Percentiles rank a stretch among this genome's conserved stretches.
Evolutionary conservation across 495 filamentous ascomycete genomes (phyloP).

Genomic region (Darksidea phi): DNA sequence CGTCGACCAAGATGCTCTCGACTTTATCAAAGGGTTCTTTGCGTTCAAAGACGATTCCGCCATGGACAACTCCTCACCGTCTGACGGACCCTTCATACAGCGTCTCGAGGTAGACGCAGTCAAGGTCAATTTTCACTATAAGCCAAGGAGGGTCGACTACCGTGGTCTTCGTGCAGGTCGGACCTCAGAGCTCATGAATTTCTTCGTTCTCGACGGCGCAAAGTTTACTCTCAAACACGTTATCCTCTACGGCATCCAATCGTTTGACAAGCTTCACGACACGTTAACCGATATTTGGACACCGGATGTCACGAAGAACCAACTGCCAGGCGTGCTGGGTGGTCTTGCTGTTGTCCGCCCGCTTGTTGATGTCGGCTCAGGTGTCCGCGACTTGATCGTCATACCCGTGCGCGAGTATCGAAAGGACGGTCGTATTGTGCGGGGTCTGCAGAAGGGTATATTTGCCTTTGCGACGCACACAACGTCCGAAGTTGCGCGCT

Average conservation of each 20-base stretch:
- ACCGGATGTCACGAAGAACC: slow-evolving; percentile 85
- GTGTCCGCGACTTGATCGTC: slow-evolving; percentile 79
- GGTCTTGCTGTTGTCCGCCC: slow-evolving; percentile 88
- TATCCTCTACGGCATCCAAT: slow-evolving; percentile 87
- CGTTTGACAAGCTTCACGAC: slow-evolving; percentile 83
- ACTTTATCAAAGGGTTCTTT: slow-evolving; percentile 96
- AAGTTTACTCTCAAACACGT: slow-evolving; percentile 83
- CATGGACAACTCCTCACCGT: slow-evolving; percentile 49
- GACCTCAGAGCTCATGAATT: slow-evolving; percentile 99
- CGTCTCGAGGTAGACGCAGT: slow-evolving; percentile 82
- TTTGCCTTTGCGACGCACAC: slow-evolving; percentile 88
- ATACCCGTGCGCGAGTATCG: slow-evolving; percentile 89
- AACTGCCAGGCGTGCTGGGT: slow-evolving; percentile 83
- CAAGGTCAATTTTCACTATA: slow-evolving; percentile 87
- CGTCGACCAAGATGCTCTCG: slow-evolving; percentile 96
- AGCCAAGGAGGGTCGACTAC: slow-evolving; percentile 96
- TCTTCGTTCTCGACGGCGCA: slow-evolving; percentile 85
- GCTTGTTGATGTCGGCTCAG: slow-evolving; percentile 84
- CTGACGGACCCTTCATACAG: slow-evolving; percentile 85
- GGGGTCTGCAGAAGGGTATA: slow-evolving; percentile 87
- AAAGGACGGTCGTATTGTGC: slow-evolving; percentile 89
- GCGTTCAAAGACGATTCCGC: slow-evolving; percentile 85
- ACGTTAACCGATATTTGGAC: slow-evolving; percentile 96
- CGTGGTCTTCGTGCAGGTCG: slow-evolving; percentile 92
- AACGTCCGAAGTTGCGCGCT: slow-evolving; percentile 81